Base-by-base conservation (phyloP, 208 protist genomes). In the Wallacemonas sp. region DNA sequence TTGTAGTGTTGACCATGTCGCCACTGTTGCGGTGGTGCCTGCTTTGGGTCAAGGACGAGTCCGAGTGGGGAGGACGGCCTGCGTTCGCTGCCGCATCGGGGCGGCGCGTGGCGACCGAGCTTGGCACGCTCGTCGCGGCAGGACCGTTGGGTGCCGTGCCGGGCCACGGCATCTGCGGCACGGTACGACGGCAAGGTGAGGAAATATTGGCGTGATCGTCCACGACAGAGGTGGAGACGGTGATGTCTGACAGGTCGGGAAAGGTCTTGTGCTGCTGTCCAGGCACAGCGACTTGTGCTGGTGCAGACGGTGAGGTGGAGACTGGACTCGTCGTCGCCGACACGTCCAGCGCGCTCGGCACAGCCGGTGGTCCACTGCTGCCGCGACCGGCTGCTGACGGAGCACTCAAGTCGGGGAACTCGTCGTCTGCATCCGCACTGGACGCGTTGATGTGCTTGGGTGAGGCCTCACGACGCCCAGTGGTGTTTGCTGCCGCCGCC, bases 401-500 rank as follows among this genome's bases (percentile, higher is more conserved):
- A n/a, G 39, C 39, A 1, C 36, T 46, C 27, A 71, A 6, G 27
- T 72, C 63, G 3, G 64, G 63, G 37, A 72, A 72, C 30, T 75
- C 68, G 24, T 70, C 64, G 15, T 67, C 64, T 1, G 32, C 55
- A 29, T 53, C 52, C 1, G 12, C n/a, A n/a, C n/a, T n/a, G n/a
- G n/a, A n/a, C n/a, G n/a, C n/a, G n/a, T n/a, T n/a, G n/a, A n/a
- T n/a, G n/a, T n/a, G n/a, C n/a, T n/a, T n/a, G n/a, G n/a, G n/a
- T n/a, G n/a, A n/a, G n/a, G n/a, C n/a, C n/a, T n/a, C n/a, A n/a
- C n/a, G n/a, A n/a, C n/a, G n/a, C n/a, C n/a, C n/a, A n/a, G n/a
- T n/a, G n/a, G n/a, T n/a, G n/a, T n/a, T n/a, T n/a, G n/a, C n/a
- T n/a, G n/a, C n/a, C n/a, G n/a, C n/a, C n/a, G n/a, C n/a, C n/a